phyloP scores from a whole-genome alignment of 2,329 filamentous ascomycete genomes.

The Alternaria sp. region DNA sequence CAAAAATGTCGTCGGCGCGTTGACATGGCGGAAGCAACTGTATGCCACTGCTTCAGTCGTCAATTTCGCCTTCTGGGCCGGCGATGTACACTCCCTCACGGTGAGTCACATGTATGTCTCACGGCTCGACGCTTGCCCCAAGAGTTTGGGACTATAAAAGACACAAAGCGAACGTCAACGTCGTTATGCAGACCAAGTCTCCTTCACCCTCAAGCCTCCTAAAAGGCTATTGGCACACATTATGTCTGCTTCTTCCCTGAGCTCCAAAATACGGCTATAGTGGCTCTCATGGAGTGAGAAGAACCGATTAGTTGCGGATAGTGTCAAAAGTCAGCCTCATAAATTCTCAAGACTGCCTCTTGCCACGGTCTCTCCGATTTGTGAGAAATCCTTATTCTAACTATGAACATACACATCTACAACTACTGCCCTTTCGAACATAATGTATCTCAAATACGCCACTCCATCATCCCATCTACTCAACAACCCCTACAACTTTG shows the following conservation, averaged over 20 bases:
- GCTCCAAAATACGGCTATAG: not conserved
- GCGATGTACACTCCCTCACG: no score
- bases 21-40: no score
- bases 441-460: not conserved
- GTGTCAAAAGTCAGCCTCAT: not conserved
- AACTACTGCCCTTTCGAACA: not conserved
- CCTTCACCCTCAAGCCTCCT: not conserved
- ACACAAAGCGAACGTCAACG: not conserved
- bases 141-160: not conserved
- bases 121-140: not conserved
- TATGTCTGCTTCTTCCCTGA: not conserved
- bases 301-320: not conserved
- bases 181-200: no score
- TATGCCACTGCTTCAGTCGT: no score
- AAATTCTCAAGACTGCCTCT: not conserved
- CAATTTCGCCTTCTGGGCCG: no score
- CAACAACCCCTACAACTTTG: not conserved
- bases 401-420: not conserved
- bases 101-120: no score
- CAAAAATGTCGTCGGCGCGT: no score
- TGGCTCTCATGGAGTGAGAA: not conserved
- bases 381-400: accelerated
- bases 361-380: not conserved
- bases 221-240: no score
- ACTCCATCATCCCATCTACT: no score